These are phyloP conservation scores for Ochromonas danica DNA, from an alignment of 108 stramenopile species.

Conservation along the genomic window DNA sequence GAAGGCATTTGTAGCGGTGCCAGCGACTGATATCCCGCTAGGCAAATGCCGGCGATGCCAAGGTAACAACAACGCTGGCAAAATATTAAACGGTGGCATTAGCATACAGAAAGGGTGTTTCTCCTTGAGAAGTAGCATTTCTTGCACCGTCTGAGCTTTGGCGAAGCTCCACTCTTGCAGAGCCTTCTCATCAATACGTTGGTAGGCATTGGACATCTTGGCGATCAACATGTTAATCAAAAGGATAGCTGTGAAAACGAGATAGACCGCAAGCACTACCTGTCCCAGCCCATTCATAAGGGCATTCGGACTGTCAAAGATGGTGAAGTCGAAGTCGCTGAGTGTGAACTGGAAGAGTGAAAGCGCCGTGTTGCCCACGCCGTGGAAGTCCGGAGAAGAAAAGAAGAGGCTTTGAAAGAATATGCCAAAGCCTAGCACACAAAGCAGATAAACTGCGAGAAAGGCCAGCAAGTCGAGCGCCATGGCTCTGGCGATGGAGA, in stretches of 20 bases:
- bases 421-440: too few species aligned
- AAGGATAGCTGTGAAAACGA: neutral
- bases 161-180: neutral
- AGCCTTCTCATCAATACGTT: neutral
- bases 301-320: neutral
- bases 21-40: too few species aligned
- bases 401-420: too few species aligned
- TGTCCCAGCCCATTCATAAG: too few species aligned
- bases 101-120: neutral
- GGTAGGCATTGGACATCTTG: neutral
- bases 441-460: too few species aligned
- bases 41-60: too few species aligned
- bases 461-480: too few species aligned
- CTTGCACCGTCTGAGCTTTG: neutral
- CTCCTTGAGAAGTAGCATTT: neutral
- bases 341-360: neutral
- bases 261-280: neutral
- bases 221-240: neutral
- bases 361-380: neutral
- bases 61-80: too few species aligned
- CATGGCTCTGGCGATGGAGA: too few species aligned
- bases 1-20: too few species aligned
- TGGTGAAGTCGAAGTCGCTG: neutral
- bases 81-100: neutral
- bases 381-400: too few species aligned